A percentile compares a stretch with the other conserved stretches of the same genome.
These are phyloP conservation scores for Diplosphaera chodatii DNA, from an alignment of 139 green algal genomes.

Conservation along the genomic window DNA sequence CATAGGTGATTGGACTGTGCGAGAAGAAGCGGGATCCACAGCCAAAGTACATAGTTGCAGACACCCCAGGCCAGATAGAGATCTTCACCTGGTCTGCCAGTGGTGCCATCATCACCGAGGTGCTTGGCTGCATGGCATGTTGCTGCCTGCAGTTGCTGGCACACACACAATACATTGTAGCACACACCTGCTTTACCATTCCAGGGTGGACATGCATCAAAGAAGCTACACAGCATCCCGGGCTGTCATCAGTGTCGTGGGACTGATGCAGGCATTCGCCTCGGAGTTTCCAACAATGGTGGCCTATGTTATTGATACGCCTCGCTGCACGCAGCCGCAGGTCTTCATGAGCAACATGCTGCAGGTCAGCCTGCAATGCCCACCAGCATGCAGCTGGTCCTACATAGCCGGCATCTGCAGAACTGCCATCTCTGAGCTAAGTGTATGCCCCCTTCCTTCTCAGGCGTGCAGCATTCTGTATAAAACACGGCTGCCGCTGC, in stretches of 20 bases:
- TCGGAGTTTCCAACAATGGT: conserved; percentile 82
- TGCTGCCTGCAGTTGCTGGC: too few relatives aligned
- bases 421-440: too few relatives aligned
- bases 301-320: conserved; percentile 90
- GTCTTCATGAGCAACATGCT: conserved; percentile 99
- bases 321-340: conserved; percentile 67
- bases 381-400: too few relatives aligned
- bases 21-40: conserved; percentile 74
- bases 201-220: too few relatives aligned
- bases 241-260: too few relatives aligned
- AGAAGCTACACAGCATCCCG: too few relatives aligned
- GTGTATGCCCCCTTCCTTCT: not conserved
- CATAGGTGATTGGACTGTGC: conserved; percentile 70
- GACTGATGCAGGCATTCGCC: conserved; percentile 56
- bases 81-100: conserved; percentile 98
- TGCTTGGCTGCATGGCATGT: too few relatives aligned
- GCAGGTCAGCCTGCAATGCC: conserved; percentile 42
- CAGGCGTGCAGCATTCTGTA: conserved; percentile 91
- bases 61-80: conserved; percentile 98
- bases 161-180: too few relatives aligned
- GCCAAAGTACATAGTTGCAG: conserved; percentile 78
- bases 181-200: too few relatives aligned
- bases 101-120: conserved; percentile 87
- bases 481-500: conserved; percentile 89
- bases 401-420: too few relatives aligned